Conservation (phyloP, 1,284 basidiomycete species). For the Cutaneotrichosporon sp. region DNA sequence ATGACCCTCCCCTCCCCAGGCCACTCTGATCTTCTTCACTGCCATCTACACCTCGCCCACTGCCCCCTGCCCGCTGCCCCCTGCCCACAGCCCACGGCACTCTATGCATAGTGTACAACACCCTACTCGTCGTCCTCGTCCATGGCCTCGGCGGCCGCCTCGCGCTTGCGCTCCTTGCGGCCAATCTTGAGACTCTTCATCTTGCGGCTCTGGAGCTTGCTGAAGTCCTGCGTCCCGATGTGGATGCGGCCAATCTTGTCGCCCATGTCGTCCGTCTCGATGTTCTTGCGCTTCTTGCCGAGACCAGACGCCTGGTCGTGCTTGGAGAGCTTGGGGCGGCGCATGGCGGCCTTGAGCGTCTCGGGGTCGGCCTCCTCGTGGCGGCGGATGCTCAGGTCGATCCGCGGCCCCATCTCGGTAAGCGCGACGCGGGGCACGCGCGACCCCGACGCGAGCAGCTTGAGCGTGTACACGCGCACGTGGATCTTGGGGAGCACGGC, state of each 20-base stretch:
- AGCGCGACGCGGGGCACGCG: conserved; percentile 79
- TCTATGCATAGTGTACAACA: conserved; percentile 17
- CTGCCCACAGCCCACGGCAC: neutral
- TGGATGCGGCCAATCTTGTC: conserved; percentile 90
- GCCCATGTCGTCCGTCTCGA: conserved; percentile 98
- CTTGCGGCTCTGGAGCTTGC: conserved; percentile 67
- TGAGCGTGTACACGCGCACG: conserved; percentile 81
- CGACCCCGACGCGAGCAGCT: conserved; percentile 69
- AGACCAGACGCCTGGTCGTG: conserved; percentile 78
- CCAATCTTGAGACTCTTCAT: conserved; percentile 54
- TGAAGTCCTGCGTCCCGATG: conserved; percentile 84
- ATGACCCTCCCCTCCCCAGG: no score
- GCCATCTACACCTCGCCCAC: no score
- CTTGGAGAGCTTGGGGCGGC: conserved; percentile 82
- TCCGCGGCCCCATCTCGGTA: conserved; percentile 84
- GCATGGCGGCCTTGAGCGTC: conserved; percentile 76
- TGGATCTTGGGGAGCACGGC: conserved; percentile 72
- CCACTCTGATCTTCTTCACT: no score
- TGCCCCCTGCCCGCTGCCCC: no score
- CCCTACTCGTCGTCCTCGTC: conserved; percentile 28
- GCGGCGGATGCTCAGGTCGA: conserved; percentile 80
- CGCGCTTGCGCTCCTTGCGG: conserved; percentile 28
- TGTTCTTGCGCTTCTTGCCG: conserved; percentile 91
- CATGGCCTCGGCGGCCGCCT: conserved; percentile 7
- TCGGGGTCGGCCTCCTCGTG: conserved; percentile 74